These are phyloP conservation scores for Protoeuglena noctilucae DNA, from an alignment of 139 green algal species.

Conservation along the genomic window DNA sequence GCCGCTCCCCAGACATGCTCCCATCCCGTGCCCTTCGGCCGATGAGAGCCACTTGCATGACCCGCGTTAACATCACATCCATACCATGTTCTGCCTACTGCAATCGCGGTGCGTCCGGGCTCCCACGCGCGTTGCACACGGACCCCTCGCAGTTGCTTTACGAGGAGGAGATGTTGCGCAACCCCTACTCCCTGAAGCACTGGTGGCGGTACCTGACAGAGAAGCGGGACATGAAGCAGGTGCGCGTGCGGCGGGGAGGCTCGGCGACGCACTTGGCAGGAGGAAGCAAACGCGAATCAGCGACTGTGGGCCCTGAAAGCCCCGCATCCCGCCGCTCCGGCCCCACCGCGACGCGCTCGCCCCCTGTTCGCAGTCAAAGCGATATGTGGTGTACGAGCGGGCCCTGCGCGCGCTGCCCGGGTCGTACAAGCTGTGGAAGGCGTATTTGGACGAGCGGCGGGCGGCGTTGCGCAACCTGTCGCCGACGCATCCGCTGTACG, in stretches of 20 bases:
- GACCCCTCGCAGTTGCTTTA: no score
- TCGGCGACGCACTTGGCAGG: no score
- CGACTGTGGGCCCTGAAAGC: not conserved
- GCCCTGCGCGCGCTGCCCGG: constrained; percentile 73
- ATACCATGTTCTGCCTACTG: no score
- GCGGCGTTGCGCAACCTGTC: constrained; percentile 40
- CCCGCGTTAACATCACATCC: no score
- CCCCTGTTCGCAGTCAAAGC: not conserved
- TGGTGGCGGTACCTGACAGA: constrained; percentile 83
- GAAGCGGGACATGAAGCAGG: constrained; percentile 32
- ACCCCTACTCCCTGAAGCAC: constrained; percentile 77
- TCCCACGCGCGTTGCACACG: no score
- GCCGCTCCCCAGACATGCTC: no score
- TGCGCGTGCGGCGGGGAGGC: no score
- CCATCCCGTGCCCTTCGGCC: no score
- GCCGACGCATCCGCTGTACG: constrained; percentile 27
- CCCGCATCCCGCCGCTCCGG: not conserved
- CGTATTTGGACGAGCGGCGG: constrained; percentile 69
- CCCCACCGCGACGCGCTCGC: not conserved
- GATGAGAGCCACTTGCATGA: no score
- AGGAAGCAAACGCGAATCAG: no score
- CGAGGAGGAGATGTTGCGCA: constrained; percentile 90
- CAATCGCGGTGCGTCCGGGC: no score
- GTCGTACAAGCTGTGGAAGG: constrained; percentile 85
- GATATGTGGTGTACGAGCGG: constrained; percentile 81